Conservation (phyloP, 345 rosid species). For the Populus simonii region DNA sequence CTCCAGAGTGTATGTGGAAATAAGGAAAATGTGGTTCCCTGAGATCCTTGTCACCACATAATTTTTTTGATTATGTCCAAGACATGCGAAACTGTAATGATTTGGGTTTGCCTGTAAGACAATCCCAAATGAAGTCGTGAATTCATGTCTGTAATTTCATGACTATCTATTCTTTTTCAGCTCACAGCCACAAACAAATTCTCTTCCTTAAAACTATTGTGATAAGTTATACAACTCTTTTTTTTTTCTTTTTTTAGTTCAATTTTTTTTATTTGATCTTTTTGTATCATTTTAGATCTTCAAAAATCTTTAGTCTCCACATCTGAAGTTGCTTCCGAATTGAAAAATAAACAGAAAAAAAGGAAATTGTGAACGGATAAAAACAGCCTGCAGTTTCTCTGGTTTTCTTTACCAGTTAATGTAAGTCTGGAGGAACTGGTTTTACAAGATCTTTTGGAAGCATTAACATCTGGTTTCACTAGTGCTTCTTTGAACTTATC, state of each 20-base stretch:
- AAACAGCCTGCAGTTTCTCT: not conserved
- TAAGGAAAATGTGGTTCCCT: not conserved
- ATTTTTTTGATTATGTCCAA: not conserved
- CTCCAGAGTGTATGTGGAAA: not conserved
- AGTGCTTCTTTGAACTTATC: not conserved
- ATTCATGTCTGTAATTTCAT: not conserved
- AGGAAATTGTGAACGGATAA: not conserved
- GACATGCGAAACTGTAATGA: not conserved
- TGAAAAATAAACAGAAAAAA: not conserved
- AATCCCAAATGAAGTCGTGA: not conserved
- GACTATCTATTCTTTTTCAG: not conserved
- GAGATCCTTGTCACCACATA: not conserved
- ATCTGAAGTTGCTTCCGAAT: not conserved
- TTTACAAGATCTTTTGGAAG: not conserved
- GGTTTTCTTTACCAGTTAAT: not conserved
- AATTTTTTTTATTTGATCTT: not conserved
- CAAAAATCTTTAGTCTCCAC: not conserved
- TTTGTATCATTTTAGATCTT: not conserved
- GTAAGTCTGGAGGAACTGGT: not conserved
- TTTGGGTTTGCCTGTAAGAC: not conserved
- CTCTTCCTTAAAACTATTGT: not conserved
- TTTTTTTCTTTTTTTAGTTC: not conserved
- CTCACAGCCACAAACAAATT: not conserved
- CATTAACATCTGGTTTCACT: not conserved
- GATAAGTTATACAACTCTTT: not conserved